phyloP scores from a whole-genome alignment of 2,329 filamentous ascomycete species.

The Basipetospora chlamydospora region DNA sequence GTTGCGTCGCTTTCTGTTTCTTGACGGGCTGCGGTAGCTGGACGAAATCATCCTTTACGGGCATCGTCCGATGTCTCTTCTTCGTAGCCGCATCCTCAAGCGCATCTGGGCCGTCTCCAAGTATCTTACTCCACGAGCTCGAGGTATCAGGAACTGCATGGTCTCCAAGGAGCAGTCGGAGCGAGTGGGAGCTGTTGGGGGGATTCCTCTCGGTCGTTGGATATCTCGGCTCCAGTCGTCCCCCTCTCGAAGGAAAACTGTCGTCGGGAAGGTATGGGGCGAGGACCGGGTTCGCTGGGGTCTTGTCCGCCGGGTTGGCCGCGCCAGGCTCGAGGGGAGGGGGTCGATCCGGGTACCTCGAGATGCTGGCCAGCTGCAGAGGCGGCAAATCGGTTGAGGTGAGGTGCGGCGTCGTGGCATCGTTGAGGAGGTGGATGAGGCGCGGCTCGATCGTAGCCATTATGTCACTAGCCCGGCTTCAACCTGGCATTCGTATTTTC shows the following conservation, averaged over 20 bases:
- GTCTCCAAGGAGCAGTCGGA: slow-evolving; percentile 27
- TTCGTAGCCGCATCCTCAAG: slow-evolving; percentile 33
- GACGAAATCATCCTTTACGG: slow-evolving; percentile 45
- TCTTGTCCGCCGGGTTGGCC: slow-evolving; percentile 14
- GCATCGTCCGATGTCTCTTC: slow-evolving; percentile 34
- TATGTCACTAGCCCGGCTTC: slow-evolving; percentile 18
- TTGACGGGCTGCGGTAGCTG: slow-evolving; percentile 50
- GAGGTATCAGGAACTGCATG: slow-evolving; percentile 22
- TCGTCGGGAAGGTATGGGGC: slow-evolving; percentile 3
- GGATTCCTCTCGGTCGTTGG: slow-evolving; percentile 7
- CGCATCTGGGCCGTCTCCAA: slow-evolving; percentile 27
- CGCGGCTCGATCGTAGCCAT: slow-evolving; percentile 55
- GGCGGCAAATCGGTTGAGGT: slow-evolving; percentile 39
- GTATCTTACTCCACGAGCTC: slow-evolving; percentile 29
- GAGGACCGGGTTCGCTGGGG: not conserved
- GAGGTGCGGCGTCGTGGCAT: slow-evolving; percentile 32
- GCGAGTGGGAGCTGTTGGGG: slow-evolving; percentile 14
- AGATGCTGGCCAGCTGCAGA: slow-evolving; percentile 25
- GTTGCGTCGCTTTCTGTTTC: slow-evolving; percentile 45
- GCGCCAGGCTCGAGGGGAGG: slow-evolving; percentile 38
- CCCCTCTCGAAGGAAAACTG: not conserved
- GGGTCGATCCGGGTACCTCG: slow-evolving; percentile 28
- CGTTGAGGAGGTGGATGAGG: slow-evolving; percentile 50
- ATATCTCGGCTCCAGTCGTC: slow-evolving; percentile 9
- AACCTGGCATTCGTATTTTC: too few species aligned